Evolutionary conservation across 2,329 filamentous ascomycete species (phyloP), one percentile per base, ranked within the genome.

Genomic region (Basipetospora chlamydospora): DNA sequence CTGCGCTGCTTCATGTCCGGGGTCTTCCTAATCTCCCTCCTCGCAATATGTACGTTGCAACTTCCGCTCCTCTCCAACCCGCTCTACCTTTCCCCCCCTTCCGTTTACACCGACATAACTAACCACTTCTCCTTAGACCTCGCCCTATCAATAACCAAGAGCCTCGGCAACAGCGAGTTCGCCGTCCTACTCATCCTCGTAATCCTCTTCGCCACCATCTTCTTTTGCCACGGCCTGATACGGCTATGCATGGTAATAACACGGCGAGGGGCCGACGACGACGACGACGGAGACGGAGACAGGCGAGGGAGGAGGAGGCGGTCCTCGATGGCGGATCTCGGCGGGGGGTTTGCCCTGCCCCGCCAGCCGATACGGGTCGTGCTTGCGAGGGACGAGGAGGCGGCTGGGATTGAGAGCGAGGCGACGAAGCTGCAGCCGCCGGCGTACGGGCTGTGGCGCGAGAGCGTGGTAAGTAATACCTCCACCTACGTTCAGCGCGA

Each of bases 371-470:
- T 93, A 42, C 77, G 70, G 28, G 82, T 93, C 9, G 71, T 81
- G 13, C 65, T 88, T 31, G 74, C 76, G 2, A 67, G 73, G 28
- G 84, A 90, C 49, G 80, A 87, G 48, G 82, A 86, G 48, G 69
- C 72, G 13, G 67, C 61, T 2, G 70, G 67, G 3, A 53, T 66
- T 37, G 66, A 71, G 39, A 69, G 63, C 35, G 67, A 73, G 40
- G 59, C 67, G 0, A 58, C 60, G 28, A 75, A 76, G 46, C 44
- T 66, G 15, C 73, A 76, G 7, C 86, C 87, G 4, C 86, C 87
- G 0, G 84, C 84, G 2, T 94, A 94, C 51, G 86, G 86, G 0
- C 60, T 85, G 1, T 92, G 84, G 82, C 67, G 84, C 36, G 77
- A 78, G 54, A 88, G 80, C 49, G 82, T 90, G 56, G 78, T 83